These are phyloP conservation scores for Pyrenochaeta sp. DNA, from an alignment of 2,329 filamentous ascomycete species.

Conservation along the genomic window DNA sequence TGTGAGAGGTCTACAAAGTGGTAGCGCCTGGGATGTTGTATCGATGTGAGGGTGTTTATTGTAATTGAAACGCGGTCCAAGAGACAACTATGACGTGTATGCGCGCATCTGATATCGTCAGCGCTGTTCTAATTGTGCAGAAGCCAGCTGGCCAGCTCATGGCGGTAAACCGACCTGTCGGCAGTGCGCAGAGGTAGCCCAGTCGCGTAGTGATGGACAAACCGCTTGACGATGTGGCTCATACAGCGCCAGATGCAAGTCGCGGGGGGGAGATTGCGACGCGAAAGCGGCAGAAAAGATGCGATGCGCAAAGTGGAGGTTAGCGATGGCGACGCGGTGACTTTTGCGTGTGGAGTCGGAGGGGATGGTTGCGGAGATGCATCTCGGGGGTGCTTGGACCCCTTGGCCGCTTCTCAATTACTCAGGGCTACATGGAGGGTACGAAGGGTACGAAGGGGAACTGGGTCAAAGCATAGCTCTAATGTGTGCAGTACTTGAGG, in stretches of 20 bases:
- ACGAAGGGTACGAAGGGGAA: too few relatives aligned
- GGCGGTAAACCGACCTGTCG: constrained; percentile 15
- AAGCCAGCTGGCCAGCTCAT: background rate
- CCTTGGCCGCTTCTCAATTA: too few relatives aligned
- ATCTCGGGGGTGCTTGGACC: constrained; percentile 19
- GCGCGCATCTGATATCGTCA: background rate
- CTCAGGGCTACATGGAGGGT: background rate
- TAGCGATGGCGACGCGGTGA: background rate
- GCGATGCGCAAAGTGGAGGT: background rate
- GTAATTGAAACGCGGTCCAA: background rate
- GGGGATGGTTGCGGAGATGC: constrained; percentile 7
- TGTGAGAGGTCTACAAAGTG: background rate
- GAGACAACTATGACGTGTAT: background rate
- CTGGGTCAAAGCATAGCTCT: too few relatives aligned
- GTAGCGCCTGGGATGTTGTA: background rate
- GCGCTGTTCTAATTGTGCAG: background rate
- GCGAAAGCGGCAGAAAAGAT: too few relatives aligned
- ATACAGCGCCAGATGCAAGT: constrained; percentile 12
- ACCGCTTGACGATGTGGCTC: constrained; percentile 8
- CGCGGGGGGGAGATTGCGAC: background rate
- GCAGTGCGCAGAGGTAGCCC: constrained; percentile 1
- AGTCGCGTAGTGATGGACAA: constrained; percentile 8
- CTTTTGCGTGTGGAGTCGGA: background rate
- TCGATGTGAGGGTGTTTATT: background rate
- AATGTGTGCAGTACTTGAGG: too few relatives aligned